Conservation (phyloP, 352 stramenopile species). For the Blastocystis sp. region DNA sequence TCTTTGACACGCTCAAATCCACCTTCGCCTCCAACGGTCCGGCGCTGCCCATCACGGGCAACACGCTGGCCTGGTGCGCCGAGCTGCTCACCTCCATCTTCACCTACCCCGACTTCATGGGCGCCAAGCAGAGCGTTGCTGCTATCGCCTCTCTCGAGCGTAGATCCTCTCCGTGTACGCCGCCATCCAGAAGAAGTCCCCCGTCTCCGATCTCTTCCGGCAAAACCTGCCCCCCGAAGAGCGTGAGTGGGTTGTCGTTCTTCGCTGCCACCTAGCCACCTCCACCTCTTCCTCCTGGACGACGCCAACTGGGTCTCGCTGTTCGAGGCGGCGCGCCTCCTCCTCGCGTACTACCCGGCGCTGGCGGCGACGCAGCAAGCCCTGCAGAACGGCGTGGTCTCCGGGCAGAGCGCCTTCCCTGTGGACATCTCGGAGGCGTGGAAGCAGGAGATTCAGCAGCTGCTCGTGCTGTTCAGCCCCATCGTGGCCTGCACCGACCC, state of each 20-base stretch:
- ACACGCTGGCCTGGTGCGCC: neutral
- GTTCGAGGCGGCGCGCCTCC: neutral
- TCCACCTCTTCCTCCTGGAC: neutral
- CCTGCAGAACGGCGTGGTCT: neutral
- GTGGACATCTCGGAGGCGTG: neutral
- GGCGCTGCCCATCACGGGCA: neutral
- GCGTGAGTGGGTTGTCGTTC: neutral
- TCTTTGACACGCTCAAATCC: neutral
- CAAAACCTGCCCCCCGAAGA: neutral
- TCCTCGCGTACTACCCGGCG: neutral
- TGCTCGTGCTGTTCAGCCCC: neutral
- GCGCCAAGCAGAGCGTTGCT: constrained; percentile 5
- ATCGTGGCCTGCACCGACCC: neutral
- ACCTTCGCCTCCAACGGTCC: neutral
- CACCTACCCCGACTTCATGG: neutral
- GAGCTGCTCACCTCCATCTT: constrained; percentile 15
- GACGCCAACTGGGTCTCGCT: constrained; percentile 17
- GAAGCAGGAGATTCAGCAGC: neutral
- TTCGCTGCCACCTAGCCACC: neutral
- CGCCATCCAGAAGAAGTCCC: neutral
- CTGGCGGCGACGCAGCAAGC: neutral
- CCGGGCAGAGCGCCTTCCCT: neutral
- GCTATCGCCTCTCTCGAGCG: neutral
- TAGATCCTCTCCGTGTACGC: neutral
- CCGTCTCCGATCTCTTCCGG: neutral